Conservation (phyloP, 148 eudicot genomes). For the Rheum nobile region DNA sequence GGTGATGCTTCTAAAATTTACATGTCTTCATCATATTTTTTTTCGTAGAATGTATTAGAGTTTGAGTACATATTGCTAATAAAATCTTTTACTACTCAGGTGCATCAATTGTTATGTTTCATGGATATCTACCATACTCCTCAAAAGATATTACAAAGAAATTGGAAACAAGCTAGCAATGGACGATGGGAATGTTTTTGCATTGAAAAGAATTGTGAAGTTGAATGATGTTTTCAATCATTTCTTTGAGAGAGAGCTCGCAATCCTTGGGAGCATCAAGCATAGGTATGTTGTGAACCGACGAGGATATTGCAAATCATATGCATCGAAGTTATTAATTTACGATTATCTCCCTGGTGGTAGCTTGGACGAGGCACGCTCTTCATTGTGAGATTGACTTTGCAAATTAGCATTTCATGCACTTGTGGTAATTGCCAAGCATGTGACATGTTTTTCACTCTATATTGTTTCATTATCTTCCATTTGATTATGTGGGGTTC, state of each 20-base stretch:
- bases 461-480: not conserved
- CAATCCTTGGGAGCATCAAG: constrained; percentile 95
- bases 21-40: not conserved
- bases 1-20: constrained; percentile 30
- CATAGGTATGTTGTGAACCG: constrained; percentile 87
- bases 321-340: constrained; percentile 70
- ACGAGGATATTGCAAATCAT: constrained; percentile 97
- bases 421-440: not conserved
- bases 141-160: constrained; percentile 86
- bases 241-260: constrained; percentile 93
- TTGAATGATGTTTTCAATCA: constrained; percentile 87
- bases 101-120: constrained; percentile 97
- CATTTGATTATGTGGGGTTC: not conserved
- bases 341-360: constrained; percentile 92
- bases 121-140: constrained; percentile 94
- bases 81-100: constrained; percentile 35
- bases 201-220: constrained; percentile 81
- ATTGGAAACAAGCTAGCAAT: constrained; percentile 82
- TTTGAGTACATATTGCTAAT: not conserved
- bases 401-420: not conserved
- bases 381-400: constrained; percentile 62
- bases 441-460: not conserved
- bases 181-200: constrained; percentile 93
- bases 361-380: constrained; percentile 92
- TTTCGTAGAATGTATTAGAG: not conserved